Conservation (phyloP, 129 eudicot species). For the Smallanthus sonchifolius region DNA sequence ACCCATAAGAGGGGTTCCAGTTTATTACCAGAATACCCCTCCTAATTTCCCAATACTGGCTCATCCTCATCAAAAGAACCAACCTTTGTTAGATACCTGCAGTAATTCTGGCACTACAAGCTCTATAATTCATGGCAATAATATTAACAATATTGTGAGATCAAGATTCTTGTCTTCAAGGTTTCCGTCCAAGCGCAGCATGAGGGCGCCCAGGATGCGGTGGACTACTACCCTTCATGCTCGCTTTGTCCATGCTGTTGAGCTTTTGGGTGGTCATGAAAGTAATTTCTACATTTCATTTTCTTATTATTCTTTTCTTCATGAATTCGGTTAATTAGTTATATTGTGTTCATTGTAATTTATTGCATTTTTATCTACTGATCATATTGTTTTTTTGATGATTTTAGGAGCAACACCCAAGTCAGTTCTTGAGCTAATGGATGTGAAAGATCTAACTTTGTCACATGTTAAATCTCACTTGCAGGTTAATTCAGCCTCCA, state of each 20-base stretch:
- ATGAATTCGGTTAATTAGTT: not conserved
- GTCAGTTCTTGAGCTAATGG: slow-evolving; percentile 99
- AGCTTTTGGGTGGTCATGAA: slow-evolving; percentile 99
- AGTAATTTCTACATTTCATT: slow-evolving; percentile 34
- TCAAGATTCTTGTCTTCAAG: slow-evolving; percentile 71
- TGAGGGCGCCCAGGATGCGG: slow-evolving; percentile 96
- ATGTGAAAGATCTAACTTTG: slow-evolving; percentile 95
- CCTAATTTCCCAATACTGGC: slow-evolving; percentile 44
- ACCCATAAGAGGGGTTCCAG: slow-evolving; percentile 95
- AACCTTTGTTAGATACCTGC: slow-evolving; percentile 32
- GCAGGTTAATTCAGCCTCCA: slow-evolving; percentile 53
- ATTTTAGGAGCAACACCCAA: slow-evolving; percentile 91
- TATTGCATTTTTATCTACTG: slow-evolving; percentile 5
- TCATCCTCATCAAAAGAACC: slow-evolving; percentile 40
- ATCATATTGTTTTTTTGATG: not conserved
- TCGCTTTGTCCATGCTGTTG: slow-evolving; percentile 95
- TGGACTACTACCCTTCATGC: slow-evolving; percentile 96
- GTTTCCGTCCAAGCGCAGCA: slow-evolving; percentile 80
- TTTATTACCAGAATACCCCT: slow-evolving; percentile 77
- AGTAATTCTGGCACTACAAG: slow-evolving; percentile 29
- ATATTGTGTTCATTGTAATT: not conserved
- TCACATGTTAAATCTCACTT: slow-evolving; percentile 98
- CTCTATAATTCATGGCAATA: slow-evolving; percentile 26
- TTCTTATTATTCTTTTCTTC: not conserved
- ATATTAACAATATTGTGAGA: slow-evolving; percentile 39